These are phyloP conservation scores for Russula dissimulans DNA, from an alignment of 768 basidiomycete species.

Conservation along the genomic window DNA sequence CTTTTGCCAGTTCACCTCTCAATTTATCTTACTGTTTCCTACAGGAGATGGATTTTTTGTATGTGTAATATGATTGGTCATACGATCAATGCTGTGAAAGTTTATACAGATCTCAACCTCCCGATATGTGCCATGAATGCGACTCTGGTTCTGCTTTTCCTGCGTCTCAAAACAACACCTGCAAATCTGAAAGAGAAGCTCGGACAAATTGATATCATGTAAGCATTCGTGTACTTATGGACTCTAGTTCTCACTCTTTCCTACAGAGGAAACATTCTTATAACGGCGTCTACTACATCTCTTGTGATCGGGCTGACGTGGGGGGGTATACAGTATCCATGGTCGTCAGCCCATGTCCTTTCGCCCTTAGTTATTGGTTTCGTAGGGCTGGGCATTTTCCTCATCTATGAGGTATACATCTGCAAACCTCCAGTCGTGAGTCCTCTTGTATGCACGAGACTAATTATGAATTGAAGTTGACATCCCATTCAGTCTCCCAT, in stretches of 20 bases:
- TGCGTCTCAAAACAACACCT: constrained; percentile 29
- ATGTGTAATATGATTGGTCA: neutral
- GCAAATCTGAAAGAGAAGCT: constrained; percentile 29
- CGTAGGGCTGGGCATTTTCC: constrained; percentile 29
- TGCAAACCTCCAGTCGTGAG: constrained; percentile 30
- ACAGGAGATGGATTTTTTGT: constrained; percentile 21
- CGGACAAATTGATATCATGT: constrained; percentile 33
- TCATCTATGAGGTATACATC: constrained; percentile 30
- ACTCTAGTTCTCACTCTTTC: neutral
- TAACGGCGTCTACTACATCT: constrained; percentile 26
- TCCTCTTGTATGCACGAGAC: neutral
- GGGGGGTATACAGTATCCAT: constrained; percentile 36
- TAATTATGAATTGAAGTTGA: neutral
- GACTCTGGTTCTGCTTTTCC: constrained; percentile 24
- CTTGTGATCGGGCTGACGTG: constrained; percentile 30
- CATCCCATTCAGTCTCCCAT: constrained; percentile 26
- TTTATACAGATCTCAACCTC: constrained; percentile 29
- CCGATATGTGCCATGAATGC: constrained; percentile 28
- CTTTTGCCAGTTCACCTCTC: neutral
- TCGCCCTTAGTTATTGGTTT: constrained; percentile 35
- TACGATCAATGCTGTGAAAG: neutral
- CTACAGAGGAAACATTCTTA: constrained; percentile 29
- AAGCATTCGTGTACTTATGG: neutral
- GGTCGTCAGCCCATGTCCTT: constrained; percentile 34
- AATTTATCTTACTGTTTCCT: neutral